Evolutionary conservation across 176 grass and related monocot genomes (phyloP).

Genomic region (Chloris gayana): DNA sequence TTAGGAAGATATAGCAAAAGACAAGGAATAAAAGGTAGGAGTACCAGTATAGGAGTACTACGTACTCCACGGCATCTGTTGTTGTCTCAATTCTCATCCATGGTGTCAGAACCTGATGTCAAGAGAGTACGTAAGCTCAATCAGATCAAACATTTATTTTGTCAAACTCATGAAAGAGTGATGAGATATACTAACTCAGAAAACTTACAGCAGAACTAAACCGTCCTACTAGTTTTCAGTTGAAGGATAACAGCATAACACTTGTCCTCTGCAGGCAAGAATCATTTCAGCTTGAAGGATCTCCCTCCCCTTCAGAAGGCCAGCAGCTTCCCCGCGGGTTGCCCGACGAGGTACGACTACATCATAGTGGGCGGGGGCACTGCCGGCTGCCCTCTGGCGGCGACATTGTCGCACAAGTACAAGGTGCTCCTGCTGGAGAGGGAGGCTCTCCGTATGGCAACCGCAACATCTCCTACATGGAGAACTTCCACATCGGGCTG

Average conservation of each 20-base stretch:
- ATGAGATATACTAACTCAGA: neutral
- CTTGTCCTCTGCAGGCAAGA: conserved; percentile 42
- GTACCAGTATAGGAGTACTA: no score
- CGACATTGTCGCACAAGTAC: conserved; percentile 69
- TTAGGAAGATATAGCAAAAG: conserved; percentile 12
- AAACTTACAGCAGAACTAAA: conserved; percentile 6
- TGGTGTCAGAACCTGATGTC: conserved; percentile 31
- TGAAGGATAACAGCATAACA: conserved; percentile 21
- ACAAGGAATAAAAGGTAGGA: neutral
- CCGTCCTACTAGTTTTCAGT: neutral
- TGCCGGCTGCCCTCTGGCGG: conserved; percentile 72
- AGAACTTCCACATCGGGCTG: conserved; percentile 85
- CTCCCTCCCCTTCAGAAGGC: conserved; percentile 59
- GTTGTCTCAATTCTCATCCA: neutral
- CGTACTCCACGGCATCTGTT: neutral
- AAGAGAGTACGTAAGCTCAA: conserved; percentile 1
- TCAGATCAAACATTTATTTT: conserved; percentile 15
- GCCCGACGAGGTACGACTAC: conserved; percentile 53
- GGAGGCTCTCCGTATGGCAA: conserved; percentile 78
- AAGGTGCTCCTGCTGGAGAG: conserved; percentile 78
- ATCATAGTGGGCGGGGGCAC: conserved; percentile 81
- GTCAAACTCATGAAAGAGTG: neutral
- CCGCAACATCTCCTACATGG: conserved; percentile 67
- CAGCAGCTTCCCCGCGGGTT: conserved; percentile 43
- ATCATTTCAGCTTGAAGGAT: conserved; percentile 32